Percentiles rank a stretch among this genome's conserved stretches.
Conservation (phyloP, 1,139 yeast species). For the Casaregolazyma lundiana region DNA sequence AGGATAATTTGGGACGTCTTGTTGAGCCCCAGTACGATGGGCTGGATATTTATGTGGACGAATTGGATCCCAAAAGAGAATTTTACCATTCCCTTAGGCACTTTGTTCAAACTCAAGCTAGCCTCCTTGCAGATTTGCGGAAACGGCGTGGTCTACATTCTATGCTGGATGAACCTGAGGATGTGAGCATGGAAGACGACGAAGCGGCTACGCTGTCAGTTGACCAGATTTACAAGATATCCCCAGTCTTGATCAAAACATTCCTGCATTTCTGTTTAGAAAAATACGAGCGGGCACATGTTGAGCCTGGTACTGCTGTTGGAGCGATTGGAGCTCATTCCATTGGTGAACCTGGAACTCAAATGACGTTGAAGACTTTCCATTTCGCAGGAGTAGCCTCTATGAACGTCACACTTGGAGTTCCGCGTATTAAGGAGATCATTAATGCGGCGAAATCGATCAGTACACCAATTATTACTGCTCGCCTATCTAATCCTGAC, state of each 20-base stretch:
- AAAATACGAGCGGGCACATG: conserved; percentile 85
- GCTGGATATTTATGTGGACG: conserved; percentile 53
- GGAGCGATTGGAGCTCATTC: conserved; percentile 99
- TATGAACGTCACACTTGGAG: conserved; percentile 98
- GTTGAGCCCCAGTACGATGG: conserved; percentile 39
- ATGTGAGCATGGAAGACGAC: conserved; percentile 43
- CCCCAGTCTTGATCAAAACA: conserved; percentile 53
- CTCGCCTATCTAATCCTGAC: conserved; percentile 84
- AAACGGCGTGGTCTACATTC: conserved; percentile 47
- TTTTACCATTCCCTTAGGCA: conserved; percentile 72
- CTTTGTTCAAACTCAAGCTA: conserved; percentile 56
- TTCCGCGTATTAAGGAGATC: conserved; percentile 97
- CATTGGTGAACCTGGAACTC: conserved; percentile 99
- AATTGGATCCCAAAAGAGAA: conserved; percentile 77
- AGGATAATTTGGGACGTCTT: conserved; percentile 67
- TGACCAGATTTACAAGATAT: conserved; percentile 69
- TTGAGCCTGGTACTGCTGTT: conserved; percentile 98
- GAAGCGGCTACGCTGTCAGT: conserved; percentile 46
- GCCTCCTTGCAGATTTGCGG: conserved; percentile 53
- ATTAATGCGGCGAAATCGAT: conserved; percentile 94
- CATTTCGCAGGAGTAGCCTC: conserved; percentile 99
- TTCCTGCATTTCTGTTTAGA: conserved; percentile 74
- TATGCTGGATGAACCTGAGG: conserved; percentile 41
- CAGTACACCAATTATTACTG: conserved; percentile 95
- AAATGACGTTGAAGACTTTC: conserved; percentile 97